Evolutionary conservation across 2,329 filamentous ascomycete species (phyloP).

Genomic region (Emergomyces orientalis): DNA sequence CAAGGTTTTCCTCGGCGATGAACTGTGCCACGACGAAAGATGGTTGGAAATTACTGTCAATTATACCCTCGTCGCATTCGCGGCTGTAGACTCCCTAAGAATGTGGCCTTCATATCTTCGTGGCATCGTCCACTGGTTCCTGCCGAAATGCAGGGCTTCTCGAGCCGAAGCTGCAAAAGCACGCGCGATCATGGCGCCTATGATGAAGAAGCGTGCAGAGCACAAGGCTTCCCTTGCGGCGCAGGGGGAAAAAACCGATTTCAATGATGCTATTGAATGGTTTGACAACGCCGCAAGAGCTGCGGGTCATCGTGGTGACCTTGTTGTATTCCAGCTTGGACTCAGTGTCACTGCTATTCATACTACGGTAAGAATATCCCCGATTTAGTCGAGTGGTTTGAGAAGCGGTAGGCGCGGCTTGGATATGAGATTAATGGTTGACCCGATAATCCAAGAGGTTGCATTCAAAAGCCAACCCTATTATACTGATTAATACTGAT

Average conservation of each 20-base stretch:
- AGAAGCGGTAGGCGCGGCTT: background rate
- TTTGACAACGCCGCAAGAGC: conserved; percentile 16
- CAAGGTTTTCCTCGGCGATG: conserved; percentile 44
- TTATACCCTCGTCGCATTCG: conserved; percentile 18
- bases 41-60: conserved; percentile 40
- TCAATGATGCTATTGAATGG: conserved; percentile 25
- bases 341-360: conserved; percentile 28
- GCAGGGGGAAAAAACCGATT: conserved; percentile 13
- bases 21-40: conserved; percentile 43
- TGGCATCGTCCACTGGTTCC: conserved; percentile 37
- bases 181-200: conserved; percentile 25
- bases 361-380: conserved; percentile 18
- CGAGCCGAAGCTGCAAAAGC: conserved; percentile 32
- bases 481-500: background rate
- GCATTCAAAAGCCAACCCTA: background rate
- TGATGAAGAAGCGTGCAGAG: conserved; percentile 20
- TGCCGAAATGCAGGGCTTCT: conserved; percentile 35
- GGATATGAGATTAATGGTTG: background rate
- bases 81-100: conserved; percentile 32
- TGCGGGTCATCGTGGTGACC: conserved; percentile 14
- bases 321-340: conserved; percentile 19
- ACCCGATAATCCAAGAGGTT: background rate
- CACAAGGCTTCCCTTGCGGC: conserved; percentile 16
- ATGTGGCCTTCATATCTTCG: conserved; percentile 35
- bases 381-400: background rate